Evolutionary conservation across 192 early-diverging fungal genomes (phyloP).

Genomic region (Podila horticola): DNA sequence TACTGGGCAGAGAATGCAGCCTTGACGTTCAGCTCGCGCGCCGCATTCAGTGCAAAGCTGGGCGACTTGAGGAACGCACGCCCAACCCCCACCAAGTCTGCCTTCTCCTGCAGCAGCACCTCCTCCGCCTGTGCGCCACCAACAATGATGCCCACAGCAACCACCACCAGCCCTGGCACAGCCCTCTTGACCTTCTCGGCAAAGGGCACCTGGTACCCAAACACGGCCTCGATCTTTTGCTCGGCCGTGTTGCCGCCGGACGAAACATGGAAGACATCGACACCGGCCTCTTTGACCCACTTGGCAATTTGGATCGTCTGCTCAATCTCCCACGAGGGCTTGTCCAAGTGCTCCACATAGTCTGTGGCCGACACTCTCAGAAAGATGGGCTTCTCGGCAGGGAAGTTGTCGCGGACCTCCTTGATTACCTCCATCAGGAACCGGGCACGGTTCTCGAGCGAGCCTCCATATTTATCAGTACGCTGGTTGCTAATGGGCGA

Average conservation of each 20-base stretch:
- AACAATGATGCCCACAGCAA: conserved; percentile 80
- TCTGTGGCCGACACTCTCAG: conserved; percentile 85
- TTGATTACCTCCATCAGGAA: conserved; percentile 67
- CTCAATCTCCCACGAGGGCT: conserved; percentile 71
- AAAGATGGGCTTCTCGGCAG: conserved; percentile 73
- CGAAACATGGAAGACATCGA: conserved; percentile 88
- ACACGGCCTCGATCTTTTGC: conserved; percentile 54
- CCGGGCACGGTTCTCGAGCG: conserved; percentile 56
- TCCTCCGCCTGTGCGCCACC: conserved; percentile 74
- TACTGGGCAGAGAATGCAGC: conserved; percentile 73
- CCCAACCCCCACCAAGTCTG: conserved; percentile 81
- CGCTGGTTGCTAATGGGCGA: conserved; percentile 83
- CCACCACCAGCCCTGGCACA: conserved; percentile 61
- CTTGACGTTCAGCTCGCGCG: conserved; percentile 69
- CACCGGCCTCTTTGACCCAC: conserved; percentile 70
- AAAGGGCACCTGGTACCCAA: conserved; percentile 78
- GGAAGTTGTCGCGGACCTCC: conserved; percentile 69
- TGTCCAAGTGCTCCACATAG: conserved; percentile 57
- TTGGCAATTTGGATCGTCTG: conserved; percentile 73
- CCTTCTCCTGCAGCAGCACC: conserved; percentile 67
- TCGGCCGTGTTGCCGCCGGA: conserved; percentile 73
- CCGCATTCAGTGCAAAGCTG: conserved; percentile 71
- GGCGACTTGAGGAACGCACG: conserved; percentile 77
- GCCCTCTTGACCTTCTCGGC: conserved; percentile 67
- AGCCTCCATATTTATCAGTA: conserved; percentile 91